Evolutionary conservation across 2,329 filamentous ascomycete genomes (phyloP).

Genomic region (Trichoderma sp.): DNA sequence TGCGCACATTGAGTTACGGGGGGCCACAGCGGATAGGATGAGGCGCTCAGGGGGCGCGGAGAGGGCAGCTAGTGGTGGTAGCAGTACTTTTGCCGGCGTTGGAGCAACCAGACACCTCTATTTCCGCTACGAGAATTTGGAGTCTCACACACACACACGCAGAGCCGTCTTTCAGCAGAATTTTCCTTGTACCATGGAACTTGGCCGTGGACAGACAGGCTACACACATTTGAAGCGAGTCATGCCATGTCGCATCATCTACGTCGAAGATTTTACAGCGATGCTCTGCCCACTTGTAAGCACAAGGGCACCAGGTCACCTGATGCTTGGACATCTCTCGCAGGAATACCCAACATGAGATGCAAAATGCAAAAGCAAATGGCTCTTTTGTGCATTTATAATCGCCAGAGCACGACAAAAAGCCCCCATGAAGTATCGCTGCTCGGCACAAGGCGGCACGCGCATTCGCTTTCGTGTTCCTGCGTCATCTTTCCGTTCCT

Average conservation of each 20-base stretch:
- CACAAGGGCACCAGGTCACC: background rate
- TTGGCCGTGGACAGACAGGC: background rate
- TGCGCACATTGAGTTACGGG: conserved; percentile 16
- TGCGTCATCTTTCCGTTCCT: background rate
- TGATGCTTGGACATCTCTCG: background rate
- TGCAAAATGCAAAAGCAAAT: background rate
- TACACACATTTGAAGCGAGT: background rate
- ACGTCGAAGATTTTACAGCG: background rate
- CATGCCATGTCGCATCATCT: conserved; percentile 10
- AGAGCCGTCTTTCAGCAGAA: background rate
- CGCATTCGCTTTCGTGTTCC: conserved; percentile 17
- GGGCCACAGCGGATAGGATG: conserved; percentile 20
- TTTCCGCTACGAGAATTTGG: background rate
- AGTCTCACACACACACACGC: background rate
- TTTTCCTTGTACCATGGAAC: background rate
- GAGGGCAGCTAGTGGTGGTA: conserved; percentile 10
- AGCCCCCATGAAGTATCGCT: background rate
- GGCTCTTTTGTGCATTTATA: background rate
- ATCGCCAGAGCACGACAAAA: background rate
- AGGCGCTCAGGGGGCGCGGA: conserved; percentile 24
- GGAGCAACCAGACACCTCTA: background rate
- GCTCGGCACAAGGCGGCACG: background rate
- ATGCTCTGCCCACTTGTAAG: background rate
- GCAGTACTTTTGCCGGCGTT: background rate
- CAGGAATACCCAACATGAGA: background rate